These are phyloP conservation scores for Hymenoscyphus linearis DNA, from an alignment of 2,329 filamentous ascomycete genomes.

Conservation along the genomic window DNA sequence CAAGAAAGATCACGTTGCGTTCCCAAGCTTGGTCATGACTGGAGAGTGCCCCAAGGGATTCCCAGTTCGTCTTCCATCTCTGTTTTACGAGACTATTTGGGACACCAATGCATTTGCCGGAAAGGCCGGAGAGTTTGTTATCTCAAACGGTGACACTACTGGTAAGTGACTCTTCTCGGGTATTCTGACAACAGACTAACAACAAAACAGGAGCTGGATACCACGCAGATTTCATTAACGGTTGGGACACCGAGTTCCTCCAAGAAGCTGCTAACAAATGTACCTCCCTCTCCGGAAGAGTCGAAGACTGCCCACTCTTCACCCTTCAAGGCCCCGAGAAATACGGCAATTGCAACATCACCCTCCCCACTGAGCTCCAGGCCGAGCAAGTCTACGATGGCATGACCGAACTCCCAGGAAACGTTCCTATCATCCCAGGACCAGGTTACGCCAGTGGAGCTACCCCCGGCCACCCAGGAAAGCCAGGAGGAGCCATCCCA, in stretches of 20 bases:
- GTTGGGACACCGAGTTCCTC: slow-evolving; percentile 67
- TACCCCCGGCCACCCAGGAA: slow-evolving; percentile 3
- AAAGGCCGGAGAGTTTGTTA: slow-evolving; percentile 62
- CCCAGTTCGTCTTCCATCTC: slow-evolving; percentile 61
- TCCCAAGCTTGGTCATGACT: slow-evolving; percentile 69
- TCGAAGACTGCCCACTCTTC: slow-evolving; percentile 74
- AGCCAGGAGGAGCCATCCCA: no score
- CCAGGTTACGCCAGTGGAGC: slow-evolving; percentile 35
- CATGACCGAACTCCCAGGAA: slow-evolving; percentile 58
- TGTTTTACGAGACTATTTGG: slow-evolving; percentile 87
- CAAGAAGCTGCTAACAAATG: slow-evolving; percentile 69
- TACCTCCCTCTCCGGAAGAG: slow-evolving; percentile 62
- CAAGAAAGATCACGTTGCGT: slow-evolving; percentile 66
- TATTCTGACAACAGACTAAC: slow-evolving; percentile 7
- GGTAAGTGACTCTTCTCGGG: slow-evolving; percentile 40
- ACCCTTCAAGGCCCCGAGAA: slow-evolving; percentile 54
- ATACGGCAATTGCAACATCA: slow-evolving; percentile 59
- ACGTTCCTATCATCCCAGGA: slow-evolving; percentile 43
- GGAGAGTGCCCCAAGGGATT: slow-evolving; percentile 70
- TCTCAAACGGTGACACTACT: slow-evolving; percentile 73
- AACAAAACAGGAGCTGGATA: slow-evolving; percentile 60
- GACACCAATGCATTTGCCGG: slow-evolving; percentile 61
- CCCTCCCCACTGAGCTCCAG: slow-evolving; percentile 47
- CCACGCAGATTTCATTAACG: slow-evolving; percentile 75
- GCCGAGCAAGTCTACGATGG: slow-evolving; percentile 56